Evolutionary conservation across 2,329 filamentous ascomycete species (phyloP).

Genomic region (Fusarium albosuccineum): DNA sequence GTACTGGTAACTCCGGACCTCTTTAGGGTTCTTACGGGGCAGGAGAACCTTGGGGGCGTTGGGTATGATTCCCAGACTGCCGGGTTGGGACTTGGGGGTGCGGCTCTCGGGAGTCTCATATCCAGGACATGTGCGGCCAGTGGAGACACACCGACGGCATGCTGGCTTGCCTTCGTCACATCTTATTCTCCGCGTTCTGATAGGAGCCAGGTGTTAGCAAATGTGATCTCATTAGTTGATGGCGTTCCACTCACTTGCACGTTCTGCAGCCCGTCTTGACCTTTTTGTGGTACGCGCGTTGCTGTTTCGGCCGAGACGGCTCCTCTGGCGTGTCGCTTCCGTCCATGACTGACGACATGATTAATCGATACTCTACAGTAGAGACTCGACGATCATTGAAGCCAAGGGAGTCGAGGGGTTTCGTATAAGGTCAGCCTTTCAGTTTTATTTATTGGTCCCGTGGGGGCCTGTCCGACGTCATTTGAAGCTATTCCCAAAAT

Average conservation of each 20-base stretch:
- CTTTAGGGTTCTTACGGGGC: conserved; percentile 1
- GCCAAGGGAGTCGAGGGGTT: not conserved
- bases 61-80: not conserved
- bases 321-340: not conserved
- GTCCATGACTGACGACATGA: not conserved
- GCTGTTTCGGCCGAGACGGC: conserved; percentile 20
- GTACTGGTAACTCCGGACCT: conserved; percentile 13
- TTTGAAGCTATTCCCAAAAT: too few relatives aligned
- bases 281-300: conserved; percentile 9
- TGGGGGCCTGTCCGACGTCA: too few relatives aligned
- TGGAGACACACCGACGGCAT: conserved; percentile 5
- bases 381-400: too few relatives aligned
- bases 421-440: not conserved
- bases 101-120: not conserved
- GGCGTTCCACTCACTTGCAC: conserved; percentile 6
- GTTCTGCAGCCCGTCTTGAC: conserved; percentile 3
- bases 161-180: conserved; percentile 3
- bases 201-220: not conserved
- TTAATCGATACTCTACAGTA: too few relatives aligned
- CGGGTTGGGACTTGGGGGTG: not conserved
- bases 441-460: not conserved
- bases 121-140: not conserved
- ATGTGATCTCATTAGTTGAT: not conserved
- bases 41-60: conserved; percentile 4
- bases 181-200: not conserved